phyloP scores from a whole-genome alignment of 2,329 filamentous ascomycete species.

The Truncatella angustata region DNA sequence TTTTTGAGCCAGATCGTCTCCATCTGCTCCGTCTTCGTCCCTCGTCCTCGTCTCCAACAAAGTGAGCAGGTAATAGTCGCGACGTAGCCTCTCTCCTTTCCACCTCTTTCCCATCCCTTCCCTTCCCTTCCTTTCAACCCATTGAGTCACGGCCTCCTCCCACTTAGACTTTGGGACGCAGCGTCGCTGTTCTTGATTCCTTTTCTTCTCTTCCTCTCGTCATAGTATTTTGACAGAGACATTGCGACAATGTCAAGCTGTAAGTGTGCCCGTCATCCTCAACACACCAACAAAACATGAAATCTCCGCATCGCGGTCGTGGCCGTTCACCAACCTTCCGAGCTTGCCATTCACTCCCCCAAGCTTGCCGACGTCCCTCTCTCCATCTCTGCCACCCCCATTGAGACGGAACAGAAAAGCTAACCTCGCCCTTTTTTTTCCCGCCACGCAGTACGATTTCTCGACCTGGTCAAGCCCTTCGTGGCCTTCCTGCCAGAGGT shows the following conservation, averaged over 20 bases:
- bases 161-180: conserved; percentile 16
- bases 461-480: conserved; percentile 99
- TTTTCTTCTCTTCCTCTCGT: conserved; percentile 20
- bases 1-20: conserved; percentile 24
- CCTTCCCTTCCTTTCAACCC: conserved; percentile 20
- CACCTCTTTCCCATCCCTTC: background rate
- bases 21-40: background rate
- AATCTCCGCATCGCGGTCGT: background rate
- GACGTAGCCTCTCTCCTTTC: conserved; percentile 9
- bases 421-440: conserved; percentile 19
- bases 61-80: conserved; percentile 8
- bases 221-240: conserved; percentile 14
- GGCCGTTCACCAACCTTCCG: background rate
- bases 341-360: conserved; percentile 14
- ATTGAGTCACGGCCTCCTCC: conserved; percentile 22
- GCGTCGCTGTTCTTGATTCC: conserved; percentile 8
- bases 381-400: background rate
- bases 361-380: conserved; percentile 14
- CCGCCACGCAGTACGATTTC: conserved; percentile 78
- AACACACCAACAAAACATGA: background rate
- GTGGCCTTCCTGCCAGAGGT: conserved; percentile 99
- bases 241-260: conserved; percentile 33
- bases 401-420: conserved; percentile 12
- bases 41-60: conserved; percentile 7
- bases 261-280: conserved; percentile 25